These are phyloP conservation scores for Corynascus novoguineensis DNA, from an alignment of 495 filamentous ascomycete species.

Conservation along the genomic window DNA sequence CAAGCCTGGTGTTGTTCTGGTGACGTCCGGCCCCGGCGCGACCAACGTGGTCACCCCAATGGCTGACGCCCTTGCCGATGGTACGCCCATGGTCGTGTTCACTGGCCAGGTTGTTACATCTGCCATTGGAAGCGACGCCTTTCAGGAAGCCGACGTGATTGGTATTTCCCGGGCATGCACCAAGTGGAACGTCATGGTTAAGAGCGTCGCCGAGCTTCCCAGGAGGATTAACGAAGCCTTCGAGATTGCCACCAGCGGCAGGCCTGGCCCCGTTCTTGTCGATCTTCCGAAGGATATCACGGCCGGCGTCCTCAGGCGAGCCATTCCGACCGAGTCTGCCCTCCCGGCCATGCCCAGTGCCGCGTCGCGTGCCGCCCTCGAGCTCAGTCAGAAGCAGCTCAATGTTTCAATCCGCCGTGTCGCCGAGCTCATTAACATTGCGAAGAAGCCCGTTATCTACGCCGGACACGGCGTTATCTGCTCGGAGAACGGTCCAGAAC, in stretches of 20 bases:
- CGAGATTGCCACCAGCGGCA: slow-evolving; percentile 71
- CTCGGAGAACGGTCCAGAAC: slow-evolving; percentile 57
- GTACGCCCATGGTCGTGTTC: slow-evolving; percentile 74
- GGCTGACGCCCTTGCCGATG: slow-evolving; percentile 73
- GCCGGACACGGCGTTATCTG: slow-evolving; percentile 66
- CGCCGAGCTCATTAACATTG: slow-evolving; percentile 61
- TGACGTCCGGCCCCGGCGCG: slow-evolving; percentile 73
- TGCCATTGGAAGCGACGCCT: slow-evolving; percentile 72
- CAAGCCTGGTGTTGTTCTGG: slow-evolving; percentile 70
- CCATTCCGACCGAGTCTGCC: slow-evolving; percentile 62
- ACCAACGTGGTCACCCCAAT: slow-evolving; percentile 77
- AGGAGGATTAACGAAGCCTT: slow-evolving; percentile 78
- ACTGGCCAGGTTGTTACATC: slow-evolving; percentile 68
- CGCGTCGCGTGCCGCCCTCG: slow-evolving; percentile 59
- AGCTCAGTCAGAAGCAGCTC: slow-evolving; percentile 54
- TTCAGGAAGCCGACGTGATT: slow-evolving; percentile 74
- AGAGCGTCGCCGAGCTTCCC: slow-evolving; percentile 71
- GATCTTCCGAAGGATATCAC: slow-evolving; percentile 78
- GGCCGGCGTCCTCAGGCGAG: slow-evolving; percentile 55
- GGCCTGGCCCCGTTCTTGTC: slow-evolving; percentile 73
- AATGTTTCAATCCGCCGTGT: slow-evolving; percentile 56
- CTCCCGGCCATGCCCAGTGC: slow-evolving; percentile 64
- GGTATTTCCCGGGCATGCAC: slow-evolving; percentile 74
- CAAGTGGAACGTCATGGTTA: slow-evolving; percentile 84
- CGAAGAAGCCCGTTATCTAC: slow-evolving; percentile 73